phyloP scores from a whole-genome alignment of 805 yeast genomes.

The Pichia phayaonensis region DNA sequence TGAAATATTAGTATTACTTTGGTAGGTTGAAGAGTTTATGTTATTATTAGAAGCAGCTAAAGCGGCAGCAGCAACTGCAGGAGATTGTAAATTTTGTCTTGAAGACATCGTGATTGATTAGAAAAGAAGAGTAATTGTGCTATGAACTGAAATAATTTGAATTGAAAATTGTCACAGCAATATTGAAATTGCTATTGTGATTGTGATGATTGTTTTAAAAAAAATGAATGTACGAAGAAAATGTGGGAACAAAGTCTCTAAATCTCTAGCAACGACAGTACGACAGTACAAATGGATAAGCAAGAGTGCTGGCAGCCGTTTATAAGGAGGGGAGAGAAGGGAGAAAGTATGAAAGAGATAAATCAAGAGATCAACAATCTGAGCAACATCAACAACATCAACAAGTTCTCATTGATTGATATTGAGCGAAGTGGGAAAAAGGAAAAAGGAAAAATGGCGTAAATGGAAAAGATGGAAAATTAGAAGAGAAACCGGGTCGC shows the following conservation, averaged over 20 bases:
- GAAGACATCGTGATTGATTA: not conserved
- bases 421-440: too few species aligned
- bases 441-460: not conserved
- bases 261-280: not conserved
- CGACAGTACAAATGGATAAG: not conserved
- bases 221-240: not conserved
- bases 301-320: not conserved
- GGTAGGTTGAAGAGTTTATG: constrained; percentile 16
- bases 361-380: not conserved
- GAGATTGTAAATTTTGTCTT: constrained; percentile 10
- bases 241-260: not conserved
- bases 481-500: not conserved
- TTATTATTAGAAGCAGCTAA: constrained; percentile 26
- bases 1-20: constrained; percentile 18
- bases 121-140: not conserved
- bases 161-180: not conserved
- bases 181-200: not conserved
- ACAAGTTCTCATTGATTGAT: not conserved
- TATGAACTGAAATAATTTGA: not conserved
- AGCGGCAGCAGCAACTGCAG: constrained; percentile 30
- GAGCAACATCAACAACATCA: not conserved
- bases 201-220: not conserved
- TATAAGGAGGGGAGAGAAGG: not conserved
- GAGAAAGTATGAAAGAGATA: not conserved
- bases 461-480: constrained; percentile 5